Base-by-base conservation (phyloP, 768 basidiomycete species). In the Candolleomyces eurysporus region DNA sequence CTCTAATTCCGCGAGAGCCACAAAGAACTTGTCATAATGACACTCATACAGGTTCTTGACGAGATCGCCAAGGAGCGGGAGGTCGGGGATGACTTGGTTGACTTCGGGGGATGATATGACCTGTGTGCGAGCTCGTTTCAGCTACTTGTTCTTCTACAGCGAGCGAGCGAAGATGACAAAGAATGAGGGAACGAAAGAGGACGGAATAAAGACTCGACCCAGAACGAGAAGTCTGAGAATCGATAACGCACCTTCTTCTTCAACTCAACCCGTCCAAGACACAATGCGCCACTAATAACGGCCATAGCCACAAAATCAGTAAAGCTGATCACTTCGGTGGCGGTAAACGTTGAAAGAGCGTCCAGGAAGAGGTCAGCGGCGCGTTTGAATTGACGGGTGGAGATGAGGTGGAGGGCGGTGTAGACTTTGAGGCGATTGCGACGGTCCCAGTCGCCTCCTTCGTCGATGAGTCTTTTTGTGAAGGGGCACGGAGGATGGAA, bases 371-470 rank as follows among this genome's bases (percentile, higher is more conserved):
- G 85, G 42, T 89, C 87, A n/a, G 87, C 88, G 5, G 87, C 94
- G 21, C 84, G 84, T 69, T 92, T 89, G 80, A 98, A 98, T 68
- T 96, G 89, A n/a, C 96, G 89, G 63, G 92, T 89, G 32, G 92
- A 90, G 36, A 96, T 76, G 48, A 89, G 79, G 69, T 96, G 91
- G 0, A 97, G 78, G 52, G 90, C 96, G 55, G 86, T 85, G 78
- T 98, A 99, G 46, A 98, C 96, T 75, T 99, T 99, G 68, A 98
- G 85, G 49, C 96, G 85, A 74, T 98, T 99, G 43, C 95, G 86
- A 58, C 96, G 82, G 73, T 99, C 96, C 96, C 96, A 99, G 76
- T 99, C 96, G 49, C 96, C 96, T 0, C 96, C 96, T 72, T 94
- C 85, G 67, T 98, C 95, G 58, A 97, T 91, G 48, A 97, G 80